Evolutionary conservation across 768 basidiomycete species (phyloP).

Genomic region (Leccinum aurantiacum): DNA sequence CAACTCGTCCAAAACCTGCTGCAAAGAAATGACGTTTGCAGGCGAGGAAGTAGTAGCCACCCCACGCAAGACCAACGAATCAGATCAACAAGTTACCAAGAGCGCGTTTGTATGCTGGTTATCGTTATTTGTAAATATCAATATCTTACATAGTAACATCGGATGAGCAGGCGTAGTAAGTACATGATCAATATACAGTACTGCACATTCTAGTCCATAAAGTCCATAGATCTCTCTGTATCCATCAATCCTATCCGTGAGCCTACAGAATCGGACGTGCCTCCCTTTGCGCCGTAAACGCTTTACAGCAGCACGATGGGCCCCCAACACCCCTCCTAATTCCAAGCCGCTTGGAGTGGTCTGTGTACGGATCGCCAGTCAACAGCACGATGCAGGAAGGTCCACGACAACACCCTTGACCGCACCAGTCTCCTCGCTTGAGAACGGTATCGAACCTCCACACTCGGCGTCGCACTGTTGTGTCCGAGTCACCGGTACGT

Average conservation of each 20-base stretch:
- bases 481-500: conserved; percentile 16
- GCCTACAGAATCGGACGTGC: too few species aligned
- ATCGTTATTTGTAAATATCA: not conserved
- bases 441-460: not conserved
- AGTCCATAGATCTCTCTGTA: too few species aligned
- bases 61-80: conserved; percentile 14
- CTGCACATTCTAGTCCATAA: too few species aligned
- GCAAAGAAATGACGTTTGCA: not conserved
- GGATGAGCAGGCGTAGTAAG: too few species aligned
- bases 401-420: too few species aligned
- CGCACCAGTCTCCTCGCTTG: too few species aligned
- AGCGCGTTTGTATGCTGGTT: not conserved
- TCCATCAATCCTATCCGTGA: too few species aligned
- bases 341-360: not conserved
- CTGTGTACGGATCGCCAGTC: not conserved
- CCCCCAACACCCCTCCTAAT: too few species aligned
- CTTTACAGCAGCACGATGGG: too few species aligned
- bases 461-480: not conserved
- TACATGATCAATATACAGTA: too few species aligned
- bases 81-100: not conserved
- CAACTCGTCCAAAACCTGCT: not conserved
- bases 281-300: too few species aligned
- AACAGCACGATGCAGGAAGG: too few species aligned
- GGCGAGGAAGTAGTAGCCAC: conserved; percentile 3
- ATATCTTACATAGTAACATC: not conserved